Evolutionary conservation across 2,329 filamentous ascomycete species (phyloP).

Genomic region (Monascus ruber): DNA sequence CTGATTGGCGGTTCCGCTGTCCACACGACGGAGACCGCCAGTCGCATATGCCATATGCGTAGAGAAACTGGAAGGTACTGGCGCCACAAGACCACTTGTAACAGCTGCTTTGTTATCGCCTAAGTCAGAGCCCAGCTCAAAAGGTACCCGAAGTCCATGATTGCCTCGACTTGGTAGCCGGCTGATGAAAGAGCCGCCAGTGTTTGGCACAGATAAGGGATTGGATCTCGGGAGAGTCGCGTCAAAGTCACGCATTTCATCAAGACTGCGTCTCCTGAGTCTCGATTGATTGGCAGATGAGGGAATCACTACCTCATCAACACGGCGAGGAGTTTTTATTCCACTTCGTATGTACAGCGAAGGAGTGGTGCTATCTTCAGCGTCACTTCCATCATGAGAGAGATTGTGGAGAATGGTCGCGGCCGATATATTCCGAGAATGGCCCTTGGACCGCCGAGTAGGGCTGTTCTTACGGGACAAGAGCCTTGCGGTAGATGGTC

Average conservation of each 20-base stretch:
- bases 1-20: conserved; percentile 41
- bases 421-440: conserved; percentile 64
- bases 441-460: conserved; percentile 31
- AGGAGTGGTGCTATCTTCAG: conserved; percentile 24
- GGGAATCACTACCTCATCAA: conserved; percentile 28
- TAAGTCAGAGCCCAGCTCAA: conserved; percentile 64
- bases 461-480: conserved; percentile 25
- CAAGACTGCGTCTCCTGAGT: conserved; percentile 28
- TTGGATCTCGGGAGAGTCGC: conserved; percentile 42
- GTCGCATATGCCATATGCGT: conserved; percentile 68
- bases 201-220: conserved; percentile 46
- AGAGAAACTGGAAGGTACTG: conserved; percentile 63
- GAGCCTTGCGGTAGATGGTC: conserved; percentile 32
- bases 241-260: conserved; percentile 41
- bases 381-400: conserved; percentile 31
- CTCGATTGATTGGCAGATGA: conserved; percentile 28
- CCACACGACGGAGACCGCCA: conserved; percentile 43
- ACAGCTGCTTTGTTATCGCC: conserved; percentile 51
- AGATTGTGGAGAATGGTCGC: conserved; percentile 81
- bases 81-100: conserved; percentile 49
- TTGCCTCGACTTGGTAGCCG: conserved; percentile 22
- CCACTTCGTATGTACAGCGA: conserved; percentile 12
- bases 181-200: conserved; percentile 43
- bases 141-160: conserved; percentile 54
- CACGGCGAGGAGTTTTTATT: conserved; percentile 17